A percentile compares a stretch with the other conserved stretches of the same genome.
phyloP scores from a whole-genome alignment of 2,329 filamentous ascomycete species.

The Teratosphaeria epicoccoides region DNA sequence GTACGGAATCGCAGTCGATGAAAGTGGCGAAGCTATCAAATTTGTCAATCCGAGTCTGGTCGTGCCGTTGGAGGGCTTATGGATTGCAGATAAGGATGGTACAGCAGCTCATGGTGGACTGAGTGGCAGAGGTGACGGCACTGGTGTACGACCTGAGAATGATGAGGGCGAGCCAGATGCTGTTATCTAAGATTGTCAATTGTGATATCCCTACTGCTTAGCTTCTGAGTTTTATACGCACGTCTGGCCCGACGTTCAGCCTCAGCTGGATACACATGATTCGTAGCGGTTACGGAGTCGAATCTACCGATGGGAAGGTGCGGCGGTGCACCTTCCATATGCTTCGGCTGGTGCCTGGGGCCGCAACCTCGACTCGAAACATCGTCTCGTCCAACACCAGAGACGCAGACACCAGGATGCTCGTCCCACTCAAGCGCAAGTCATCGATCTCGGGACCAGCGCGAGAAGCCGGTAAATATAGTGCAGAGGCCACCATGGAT shows the following conservation, averaged over 20 bases:
- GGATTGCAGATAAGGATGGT: conserved; percentile 18
- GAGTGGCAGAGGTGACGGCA: neutral
- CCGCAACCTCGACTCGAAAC: neutral
- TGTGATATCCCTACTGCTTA: neutral
- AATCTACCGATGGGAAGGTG: neutral
- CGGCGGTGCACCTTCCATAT: neutral
- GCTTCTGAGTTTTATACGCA: neutral
- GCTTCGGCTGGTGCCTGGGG: neutral
- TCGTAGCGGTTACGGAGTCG: neutral
- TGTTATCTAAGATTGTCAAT: neutral
- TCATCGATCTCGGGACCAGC: neutral
- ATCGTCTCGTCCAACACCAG: neutral
- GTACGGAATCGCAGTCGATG: conserved; percentile 56
- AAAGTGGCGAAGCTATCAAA: conserved; percentile 57
- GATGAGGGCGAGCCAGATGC: neutral
- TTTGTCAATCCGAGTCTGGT: conserved; percentile 72
- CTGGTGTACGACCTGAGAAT: neutral
- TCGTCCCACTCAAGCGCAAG: neutral
- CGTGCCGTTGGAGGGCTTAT: conserved; percentile 35
- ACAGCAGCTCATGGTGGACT: neutral
- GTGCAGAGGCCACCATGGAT: neutral
- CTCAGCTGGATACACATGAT: neutral
- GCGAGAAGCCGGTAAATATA: neutral
- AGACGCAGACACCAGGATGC: neutral
- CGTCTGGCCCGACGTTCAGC: too few relatives aligned